These are phyloP conservation scores for Aristolochia fimbriata DNA, from an alignment of 164 flowering plant genomes.

Conservation along the genomic window DNA sequence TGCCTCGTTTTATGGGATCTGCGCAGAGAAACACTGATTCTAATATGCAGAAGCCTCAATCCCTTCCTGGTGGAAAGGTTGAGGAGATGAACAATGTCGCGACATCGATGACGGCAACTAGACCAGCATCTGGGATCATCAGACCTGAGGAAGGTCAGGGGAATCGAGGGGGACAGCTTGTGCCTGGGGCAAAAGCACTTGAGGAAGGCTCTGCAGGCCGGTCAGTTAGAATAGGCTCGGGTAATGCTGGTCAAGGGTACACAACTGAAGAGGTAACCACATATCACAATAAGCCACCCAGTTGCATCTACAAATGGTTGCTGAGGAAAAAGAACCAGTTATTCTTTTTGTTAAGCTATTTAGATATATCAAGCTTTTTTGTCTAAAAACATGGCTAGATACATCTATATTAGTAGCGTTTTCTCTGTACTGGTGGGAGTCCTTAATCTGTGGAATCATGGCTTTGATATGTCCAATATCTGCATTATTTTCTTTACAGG, in stretches of 20 bases:
- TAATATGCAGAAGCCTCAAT: constrained; percentile 58
- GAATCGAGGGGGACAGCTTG: constrained; percentile 43
- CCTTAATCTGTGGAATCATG: too few relatives aligned
- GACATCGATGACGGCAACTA: constrained; percentile 8
- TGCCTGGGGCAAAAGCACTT: constrained; percentile 54
- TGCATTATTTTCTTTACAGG: constrained; percentile 34
- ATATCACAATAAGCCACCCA: constrained; percentile 2
- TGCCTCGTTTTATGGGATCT: constrained; percentile 46
- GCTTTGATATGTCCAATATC: too few relatives aligned
- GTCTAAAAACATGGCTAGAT: too few relatives aligned
- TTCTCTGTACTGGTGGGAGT: too few relatives aligned
- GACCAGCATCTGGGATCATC: constrained; percentile 30
- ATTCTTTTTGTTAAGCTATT: too few relatives aligned
- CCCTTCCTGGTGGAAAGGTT: constrained; percentile 44
- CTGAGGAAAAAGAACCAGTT: neutral
- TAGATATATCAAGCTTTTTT: too few relatives aligned
- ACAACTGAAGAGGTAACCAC: constrained; percentile 82
- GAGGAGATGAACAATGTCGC: constrained; percentile 52
- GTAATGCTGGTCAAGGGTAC: constrained; percentile 99
- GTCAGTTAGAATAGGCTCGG: constrained; percentile 56
- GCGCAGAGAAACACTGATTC: constrained; percentile 62
- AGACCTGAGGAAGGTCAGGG: constrained; percentile 56
- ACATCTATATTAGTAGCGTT: too few relatives aligned
- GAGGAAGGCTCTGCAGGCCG: constrained; percentile 70
- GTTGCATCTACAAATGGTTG: neutral